Evolutionary conservation across 768 basidiomycete species (phyloP).

Genomic region (Tricholoma furcatifolium): DNA sequence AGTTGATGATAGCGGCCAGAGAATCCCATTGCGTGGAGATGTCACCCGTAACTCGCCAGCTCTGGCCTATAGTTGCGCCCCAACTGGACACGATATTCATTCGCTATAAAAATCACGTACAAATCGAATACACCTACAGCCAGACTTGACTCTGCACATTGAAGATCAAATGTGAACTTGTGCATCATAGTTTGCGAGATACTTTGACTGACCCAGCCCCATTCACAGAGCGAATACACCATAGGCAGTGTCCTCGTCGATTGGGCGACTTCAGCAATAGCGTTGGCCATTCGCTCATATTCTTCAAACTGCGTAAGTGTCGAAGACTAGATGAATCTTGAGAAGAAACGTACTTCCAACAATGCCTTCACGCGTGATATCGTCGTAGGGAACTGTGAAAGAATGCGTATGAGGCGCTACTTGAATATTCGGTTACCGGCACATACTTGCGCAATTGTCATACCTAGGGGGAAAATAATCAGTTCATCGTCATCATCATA

Average conservation of each 20-base stretch:
- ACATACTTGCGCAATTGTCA: slow-evolving; percentile 53
- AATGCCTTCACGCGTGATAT: slow-evolving; percentile 53
- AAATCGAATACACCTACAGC: slow-evolving; percentile 28
- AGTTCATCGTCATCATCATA: background rate
- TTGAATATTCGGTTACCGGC: background rate
- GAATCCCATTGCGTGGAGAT: slow-evolving; percentile 54
- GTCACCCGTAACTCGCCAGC: slow-evolving; percentile 62
- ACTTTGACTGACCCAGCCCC: slow-evolving; percentile 52
- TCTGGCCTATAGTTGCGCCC: slow-evolving; percentile 57
- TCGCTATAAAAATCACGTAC: background rate
- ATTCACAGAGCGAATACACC: slow-evolving; percentile 62
- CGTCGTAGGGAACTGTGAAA: slow-evolving; percentile 51
- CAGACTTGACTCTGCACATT: slow-evolving; percentile 49
- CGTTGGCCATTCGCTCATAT: slow-evolving; percentile 63
- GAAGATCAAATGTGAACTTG: background rate
- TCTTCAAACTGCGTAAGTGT: slow-evolving; percentile 1
- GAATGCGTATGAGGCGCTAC: too few relatives aligned
- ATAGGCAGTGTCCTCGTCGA: slow-evolving; percentile 46
- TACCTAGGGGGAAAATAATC: slow-evolving; percentile 33
- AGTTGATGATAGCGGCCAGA: slow-evolving; percentile 56
- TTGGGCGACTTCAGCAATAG: slow-evolving; percentile 46
- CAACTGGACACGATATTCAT: slow-evolving; percentile 29
- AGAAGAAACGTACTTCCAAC: slow-evolving; percentile 43
- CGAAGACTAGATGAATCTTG: too few relatives aligned
- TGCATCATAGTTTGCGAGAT: background rate